Base-by-base conservation (phyloP, 1,139 yeast species). In the Suhomyces guaymorum region DNA sequence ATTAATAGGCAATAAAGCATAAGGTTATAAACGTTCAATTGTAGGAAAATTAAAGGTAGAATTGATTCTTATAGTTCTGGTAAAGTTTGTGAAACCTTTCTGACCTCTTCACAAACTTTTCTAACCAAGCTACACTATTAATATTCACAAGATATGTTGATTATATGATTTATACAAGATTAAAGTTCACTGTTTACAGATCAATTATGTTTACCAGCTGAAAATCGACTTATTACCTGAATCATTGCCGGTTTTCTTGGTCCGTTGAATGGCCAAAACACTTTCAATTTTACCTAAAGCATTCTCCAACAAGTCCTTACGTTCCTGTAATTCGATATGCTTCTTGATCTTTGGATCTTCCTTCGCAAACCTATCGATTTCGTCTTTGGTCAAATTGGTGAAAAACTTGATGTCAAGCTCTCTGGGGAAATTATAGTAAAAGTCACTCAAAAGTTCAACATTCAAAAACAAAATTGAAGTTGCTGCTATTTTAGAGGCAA, bases 381-480 rank as follows among this genome's bases (percentile, higher is more conserved):
- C 95, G 36, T 88, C 95, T 33, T 72, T 72, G 8, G 79, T 69
- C 51, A 92, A 66, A 33, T 71, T 72, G 42, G 70, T 71, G 42
- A 85, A 80, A 43, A 94, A 73, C 46, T 82, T 78, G 38, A 71
- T 70, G 59, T 94, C 99, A 44, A 94, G 70, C 56, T 89, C 97
- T 38, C 97, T 75, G 1, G 98, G 98, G 63, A 94, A 92, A 52
- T 88, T 89, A 61, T 94, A 92, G 60, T 90, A 92, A 54, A 94
- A 94, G 61, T 94, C 98, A 48, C 95, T 84, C 46, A 94, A 68
- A 32, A 94, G 69, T 60, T 94, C 99, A 31, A 94, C 97, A 54
- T 94, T 94, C 54, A 94, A 66, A 52, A 94, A 94, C 43, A 94
- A 64, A 3, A 94, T 94, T 0, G 98, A 95, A 0, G 98, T 94